These are phyloP conservation scores for Fusarium tanahbumbuense DNA, from an alignment of 2,329 filamentous ascomycete species.

Conservation along the genomic window DNA sequence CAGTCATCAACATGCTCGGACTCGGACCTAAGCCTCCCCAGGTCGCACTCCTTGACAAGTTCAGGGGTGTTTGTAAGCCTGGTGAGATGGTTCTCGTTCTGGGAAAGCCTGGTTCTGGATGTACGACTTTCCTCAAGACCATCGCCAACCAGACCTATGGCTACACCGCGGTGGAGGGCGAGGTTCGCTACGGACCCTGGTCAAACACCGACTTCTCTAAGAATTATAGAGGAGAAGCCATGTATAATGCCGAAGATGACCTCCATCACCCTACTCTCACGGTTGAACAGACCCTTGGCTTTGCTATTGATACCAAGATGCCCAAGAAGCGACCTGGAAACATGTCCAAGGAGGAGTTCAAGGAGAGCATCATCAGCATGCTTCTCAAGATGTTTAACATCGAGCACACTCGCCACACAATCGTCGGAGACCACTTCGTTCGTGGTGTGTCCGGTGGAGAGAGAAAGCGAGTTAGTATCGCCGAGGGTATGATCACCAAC, in stretches of 20 bases:
- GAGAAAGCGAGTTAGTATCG: constrained; percentile 78
- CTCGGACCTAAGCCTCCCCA: constrained; percentile 75
- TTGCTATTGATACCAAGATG: constrained; percentile 86
- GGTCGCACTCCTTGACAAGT: constrained; percentile 78
- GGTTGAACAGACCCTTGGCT: constrained; percentile 86
- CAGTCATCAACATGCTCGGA: constrained; percentile 71
- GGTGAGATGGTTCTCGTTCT: constrained; percentile 92
- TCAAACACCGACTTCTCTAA: constrained; percentile 76
- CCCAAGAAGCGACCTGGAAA: constrained; percentile 82
- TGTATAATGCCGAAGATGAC: constrained; percentile 85
- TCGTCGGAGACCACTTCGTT: constrained; percentile 86
- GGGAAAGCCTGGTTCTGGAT: constrained; percentile 79
- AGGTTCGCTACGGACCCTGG: constrained; percentile 82
- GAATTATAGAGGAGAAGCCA: constrained; percentile 85
- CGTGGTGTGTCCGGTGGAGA: constrained; percentile 81
- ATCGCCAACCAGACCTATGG: constrained; percentile 74
- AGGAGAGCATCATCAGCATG: constrained; percentile 77
- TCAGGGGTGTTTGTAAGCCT: constrained; percentile 76
- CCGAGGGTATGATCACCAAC: constrained; percentile 83
- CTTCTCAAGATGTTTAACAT: constrained; percentile 95
- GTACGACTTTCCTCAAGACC: constrained; percentile 75
- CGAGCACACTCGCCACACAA: constrained; percentile 85
- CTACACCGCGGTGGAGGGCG: constrained; percentile 69
- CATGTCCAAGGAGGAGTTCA: constrained; percentile 78
- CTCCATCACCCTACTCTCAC: constrained; percentile 87